These are phyloP conservation scores for Vitrella brassicaformis DNA, from an alignment of 73 alveolate species.

Conservation along the genomic window DNA sequence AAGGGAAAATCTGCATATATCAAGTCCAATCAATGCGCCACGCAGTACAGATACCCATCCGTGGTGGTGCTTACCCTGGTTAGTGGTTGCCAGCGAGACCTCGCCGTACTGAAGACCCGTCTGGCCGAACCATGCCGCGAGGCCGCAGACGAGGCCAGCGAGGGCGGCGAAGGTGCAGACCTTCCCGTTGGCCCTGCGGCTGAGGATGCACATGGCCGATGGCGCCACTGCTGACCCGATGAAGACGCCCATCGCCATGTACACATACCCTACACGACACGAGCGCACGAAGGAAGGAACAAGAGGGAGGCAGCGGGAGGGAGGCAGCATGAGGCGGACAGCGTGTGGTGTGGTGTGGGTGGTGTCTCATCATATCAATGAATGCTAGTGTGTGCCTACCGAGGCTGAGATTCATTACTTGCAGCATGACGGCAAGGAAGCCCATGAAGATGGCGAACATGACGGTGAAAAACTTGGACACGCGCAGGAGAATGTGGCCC, in stretches of 20 bases:
- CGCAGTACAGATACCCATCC: no score
- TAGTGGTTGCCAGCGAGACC: background rate
- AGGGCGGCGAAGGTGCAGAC: slow-evolving; percentile 9
- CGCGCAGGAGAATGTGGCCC: slow-evolving; percentile 6
- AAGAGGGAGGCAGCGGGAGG: no score
- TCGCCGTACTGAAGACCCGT: background rate
- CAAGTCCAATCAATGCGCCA: no score
- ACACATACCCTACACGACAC: slow-evolving; percentile 7
- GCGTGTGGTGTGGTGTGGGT: no score
- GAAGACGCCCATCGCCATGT: slow-evolving; percentile 21
- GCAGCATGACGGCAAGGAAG: slow-evolving; percentile 11
- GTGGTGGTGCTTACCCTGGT: no score
- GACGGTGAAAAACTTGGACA: slow-evolving; percentile 16
- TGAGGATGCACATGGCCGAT: slow-evolving; percentile 2
- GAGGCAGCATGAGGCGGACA: no score
- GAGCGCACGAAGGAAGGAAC: background rate
- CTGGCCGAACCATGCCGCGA: slow-evolving; percentile 6
- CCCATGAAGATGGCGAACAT: slow-evolving; percentile 20
- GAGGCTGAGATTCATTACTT: no score
- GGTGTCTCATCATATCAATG: no score
- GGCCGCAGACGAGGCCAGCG: slow-evolving; percentile 16
- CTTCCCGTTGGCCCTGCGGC: slow-evolving; percentile 14
- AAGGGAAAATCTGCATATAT: background rate
- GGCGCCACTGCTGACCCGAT: slow-evolving; percentile 32
- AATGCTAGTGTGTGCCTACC: no score